phyloP scores from a whole-genome alignment of 768 basidiomycete species.

The Vararia minispora region DNA sequence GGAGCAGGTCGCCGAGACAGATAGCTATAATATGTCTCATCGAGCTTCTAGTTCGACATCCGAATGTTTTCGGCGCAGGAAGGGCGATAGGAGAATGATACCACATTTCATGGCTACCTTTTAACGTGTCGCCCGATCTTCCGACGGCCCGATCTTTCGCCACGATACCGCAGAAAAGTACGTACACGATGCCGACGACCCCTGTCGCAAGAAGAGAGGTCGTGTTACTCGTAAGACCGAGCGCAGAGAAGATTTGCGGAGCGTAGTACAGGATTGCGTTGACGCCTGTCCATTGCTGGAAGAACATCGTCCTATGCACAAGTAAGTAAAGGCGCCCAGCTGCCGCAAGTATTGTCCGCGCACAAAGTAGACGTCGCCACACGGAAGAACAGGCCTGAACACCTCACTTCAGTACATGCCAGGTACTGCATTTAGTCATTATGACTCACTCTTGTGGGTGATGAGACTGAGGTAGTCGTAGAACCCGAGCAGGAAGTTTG shows the following conservation, averaged over 20 bases:
- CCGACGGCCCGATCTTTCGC: not conserved
- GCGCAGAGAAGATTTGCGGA: slow-evolving; percentile 50
- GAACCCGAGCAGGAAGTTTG: slow-evolving; percentile 51
- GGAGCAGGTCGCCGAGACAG: not conserved
- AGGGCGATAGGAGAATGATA: too few relatives aligned
- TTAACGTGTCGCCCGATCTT: too few relatives aligned
- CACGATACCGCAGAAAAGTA: slow-evolving; percentile 4
- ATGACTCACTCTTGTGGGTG: slow-evolving; percentile 30
- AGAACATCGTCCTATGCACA: slow-evolving; percentile 50
- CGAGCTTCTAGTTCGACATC: too few relatives aligned
- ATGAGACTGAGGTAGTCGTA: slow-evolving; percentile 54
- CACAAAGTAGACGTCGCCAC: slow-evolving; percentile 50
- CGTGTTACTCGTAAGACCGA: slow-evolving; percentile 53
- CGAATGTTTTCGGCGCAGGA: too few relatives aligned
- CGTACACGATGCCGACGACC: slow-evolving; percentile 70
- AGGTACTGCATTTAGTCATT: not conserved
- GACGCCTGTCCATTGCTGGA: slow-evolving; percentile 78
- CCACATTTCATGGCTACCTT: too few relatives aligned
- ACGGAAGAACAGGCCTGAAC: slow-evolving; percentile 45
- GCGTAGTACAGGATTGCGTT: slow-evolving; percentile 74
- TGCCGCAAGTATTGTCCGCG: slow-evolving; percentile 9
- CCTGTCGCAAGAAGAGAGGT: slow-evolving; percentile 50
- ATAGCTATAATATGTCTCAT: too few relatives aligned
- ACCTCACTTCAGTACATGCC: not conserved
- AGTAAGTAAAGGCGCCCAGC: slow-evolving; percentile 1